Conservation (phyloP, 805 yeast genomes). For the Lipomyces japonicus region DNA sequence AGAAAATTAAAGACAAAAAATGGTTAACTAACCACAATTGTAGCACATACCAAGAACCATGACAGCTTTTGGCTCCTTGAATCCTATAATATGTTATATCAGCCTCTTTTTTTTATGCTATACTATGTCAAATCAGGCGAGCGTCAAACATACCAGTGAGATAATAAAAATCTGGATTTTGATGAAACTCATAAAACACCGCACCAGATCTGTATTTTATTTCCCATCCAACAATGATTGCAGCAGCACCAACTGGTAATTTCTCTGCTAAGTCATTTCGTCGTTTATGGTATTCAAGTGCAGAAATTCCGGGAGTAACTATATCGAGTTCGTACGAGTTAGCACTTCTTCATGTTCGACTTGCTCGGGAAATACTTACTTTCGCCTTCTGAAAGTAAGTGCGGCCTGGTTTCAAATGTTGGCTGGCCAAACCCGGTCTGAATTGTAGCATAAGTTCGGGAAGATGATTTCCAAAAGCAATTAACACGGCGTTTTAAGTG, state of each 20-base stretch:
- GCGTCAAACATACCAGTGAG: conserved; percentile 71
- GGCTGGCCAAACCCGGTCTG: conserved; percentile 65
- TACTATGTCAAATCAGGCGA: background rate
- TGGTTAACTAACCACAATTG: too few relatives aligned
- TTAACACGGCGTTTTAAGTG: too few relatives aligned
- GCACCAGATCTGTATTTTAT: conserved; percentile 82
- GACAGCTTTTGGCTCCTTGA: conserved; percentile 30
- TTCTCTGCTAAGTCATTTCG: conserved; percentile 54
- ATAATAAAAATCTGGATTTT: conserved; percentile 81
- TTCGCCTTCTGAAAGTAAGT: conserved; percentile 67
- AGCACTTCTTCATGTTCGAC: background rate
- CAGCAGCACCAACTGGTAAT: conserved; percentile 62
- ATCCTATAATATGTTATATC: conserved; percentile 11
- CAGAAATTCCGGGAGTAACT: conserved; percentile 82
- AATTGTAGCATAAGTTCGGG: background rate
- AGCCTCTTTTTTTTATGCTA: background rate
- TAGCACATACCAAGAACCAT: conserved; percentile 46
- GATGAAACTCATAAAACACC: conserved; percentile 89
- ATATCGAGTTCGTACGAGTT: background rate
- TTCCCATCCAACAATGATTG: conserved; percentile 68
- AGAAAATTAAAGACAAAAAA: conserved; percentile 25
- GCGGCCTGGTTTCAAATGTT: conserved; percentile 77
- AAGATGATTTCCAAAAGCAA: too few relatives aligned
- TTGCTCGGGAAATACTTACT: conserved; percentile 17
- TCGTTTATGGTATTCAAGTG: conserved; percentile 74